Base-by-base conservation (phyloP, 495 filamentous ascomycete genomes). In the Apodospora peruviana region DNA sequence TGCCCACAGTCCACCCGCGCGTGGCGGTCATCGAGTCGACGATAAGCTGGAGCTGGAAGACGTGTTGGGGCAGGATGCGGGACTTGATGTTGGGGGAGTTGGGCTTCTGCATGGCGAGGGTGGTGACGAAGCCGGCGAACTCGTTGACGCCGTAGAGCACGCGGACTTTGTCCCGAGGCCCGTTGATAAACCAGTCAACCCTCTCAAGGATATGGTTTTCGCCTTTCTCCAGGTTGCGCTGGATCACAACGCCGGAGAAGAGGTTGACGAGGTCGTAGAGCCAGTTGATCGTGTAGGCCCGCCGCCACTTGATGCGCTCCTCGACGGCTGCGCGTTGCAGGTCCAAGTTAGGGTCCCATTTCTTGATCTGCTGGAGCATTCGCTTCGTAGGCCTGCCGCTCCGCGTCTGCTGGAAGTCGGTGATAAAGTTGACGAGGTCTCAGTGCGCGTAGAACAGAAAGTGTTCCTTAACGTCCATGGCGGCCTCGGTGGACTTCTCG, bases 241-340 rank as follows among this genome's bases (percentile, higher is more conserved):
- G 65, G 12, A 72, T 61, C 32, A 73, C 66, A 40, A 69, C 54
- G 11, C 50, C 58, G 17, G 71, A 71, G 39, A 62, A 71, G 18
- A 72, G 23, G 24, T 72, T 73, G 47, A 74, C 68, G 17, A 76
- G 61, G 43, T 76, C 71, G 50, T 75, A 76, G 1, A 77, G 68
- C 72, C 70, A 73, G 58, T 74, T 76, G 54, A 77, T 72, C 32
- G 67, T 71, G 44, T 75, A 77, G 2, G 55, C 45, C 4, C 71
- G 65, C 14, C 74, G 69, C 73, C 74, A 75, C 19, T 62, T 56
- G 19, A 66, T 24, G 14, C 69, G 55, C 29, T 75, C 51, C 19
- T 64, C 50, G 22, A 69, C 57, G 39, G 45, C 69, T 3, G 69
- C 65, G 11, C 40, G 22, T 46, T 60, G 48, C 21, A 76, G 66